Conservation (phyloP, 768 basidiomycete species). For the Rhodotorula paludigena region DNA sequence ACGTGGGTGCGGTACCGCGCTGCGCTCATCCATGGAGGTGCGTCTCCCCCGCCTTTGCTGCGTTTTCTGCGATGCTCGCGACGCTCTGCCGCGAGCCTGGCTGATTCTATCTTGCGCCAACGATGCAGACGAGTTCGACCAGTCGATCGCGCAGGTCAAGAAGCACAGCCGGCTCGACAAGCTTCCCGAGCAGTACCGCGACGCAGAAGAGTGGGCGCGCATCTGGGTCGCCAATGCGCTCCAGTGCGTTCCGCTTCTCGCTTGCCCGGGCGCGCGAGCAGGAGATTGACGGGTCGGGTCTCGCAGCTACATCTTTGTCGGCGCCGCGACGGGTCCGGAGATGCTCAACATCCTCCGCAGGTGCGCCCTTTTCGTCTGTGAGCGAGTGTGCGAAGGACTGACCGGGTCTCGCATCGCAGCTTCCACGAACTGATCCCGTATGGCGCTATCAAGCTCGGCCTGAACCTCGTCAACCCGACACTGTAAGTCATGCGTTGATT, state of each 20-base stretch:
- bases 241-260: conserved; percentile 11
- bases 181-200: conserved; percentile 24
- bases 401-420: too few relatives aligned
- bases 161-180: background rate
- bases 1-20: conserved; percentile 19
- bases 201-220: conserved; percentile 33
- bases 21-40: conserved; percentile 18
- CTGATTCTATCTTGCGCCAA: too few relatives aligned
- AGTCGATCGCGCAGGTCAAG: conserved; percentile 11
- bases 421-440: conserved; percentile 38
- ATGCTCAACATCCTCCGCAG: conserved; percentile 26
- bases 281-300: too few relatives aligned
- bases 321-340: conserved; percentile 19
- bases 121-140: conserved; percentile 30
- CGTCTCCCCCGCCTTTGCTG: background rate
- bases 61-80: too few relatives aligned
- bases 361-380: background rate
- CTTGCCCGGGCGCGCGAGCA: accelerated
- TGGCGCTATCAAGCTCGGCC: conserved; percentile 28
- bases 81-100: too few relatives aligned
- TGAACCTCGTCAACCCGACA: conserved; percentile 34
- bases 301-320: conserved; percentile 35
- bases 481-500: conserved; percentile 12
- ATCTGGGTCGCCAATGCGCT: conserved; percentile 35
- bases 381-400: too few relatives aligned